Conservation (phyloP, 1,139 yeast genomes). For the Diutina ranongensis region DNA sequence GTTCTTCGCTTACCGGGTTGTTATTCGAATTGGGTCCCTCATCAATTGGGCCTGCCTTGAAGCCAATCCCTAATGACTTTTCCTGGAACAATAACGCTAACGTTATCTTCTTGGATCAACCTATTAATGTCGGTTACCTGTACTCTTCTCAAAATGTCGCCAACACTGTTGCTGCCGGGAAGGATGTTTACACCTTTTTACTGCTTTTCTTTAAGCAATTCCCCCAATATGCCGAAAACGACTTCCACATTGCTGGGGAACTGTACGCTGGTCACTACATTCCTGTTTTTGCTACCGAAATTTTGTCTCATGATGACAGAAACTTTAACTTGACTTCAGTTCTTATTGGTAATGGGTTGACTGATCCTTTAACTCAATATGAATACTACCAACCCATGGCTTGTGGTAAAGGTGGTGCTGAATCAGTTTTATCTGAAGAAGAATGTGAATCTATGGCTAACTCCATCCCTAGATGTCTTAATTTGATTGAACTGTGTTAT, state of each 20-base stretch:
- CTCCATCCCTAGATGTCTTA: constrained; percentile 69
- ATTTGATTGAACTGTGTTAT: constrained; percentile 75
- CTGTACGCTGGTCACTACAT: constrained; percentile 98
- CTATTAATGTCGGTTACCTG: constrained; percentile 88
- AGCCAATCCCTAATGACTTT: constrained; percentile 65
- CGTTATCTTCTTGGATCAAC: constrained; percentile 88
- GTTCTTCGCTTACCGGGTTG: constrained; percentile 83
- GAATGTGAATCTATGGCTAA: constrained; percentile 70
- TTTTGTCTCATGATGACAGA: constrained; percentile 69
- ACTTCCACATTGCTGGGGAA: constrained; percentile 94
- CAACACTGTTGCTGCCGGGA: constrained; percentile 79
- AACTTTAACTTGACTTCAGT: constrained; percentile 79
- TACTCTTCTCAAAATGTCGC: constrained; percentile 56
- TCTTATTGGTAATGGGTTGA: constrained; percentile 90
- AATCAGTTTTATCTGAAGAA: constrained; percentile 66
- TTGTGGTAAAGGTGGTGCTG: constrained; percentile 87
- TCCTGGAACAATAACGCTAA: constrained; percentile 88
- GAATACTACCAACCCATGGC: constrained; percentile 94
- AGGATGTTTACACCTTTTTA: constrained; percentile 87
- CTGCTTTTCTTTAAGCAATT: constrained; percentile 83
- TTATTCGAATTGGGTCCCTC: constrained; percentile 89
- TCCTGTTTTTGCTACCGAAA: constrained; percentile 86
- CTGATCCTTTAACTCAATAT: constrained; percentile 85
- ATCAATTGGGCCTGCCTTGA: constrained; percentile 50
- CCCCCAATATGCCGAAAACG: constrained; percentile 61